Conservation (phyloP, 768 basidiomycete genomes). For the Nidula microcarpa region DNA sequence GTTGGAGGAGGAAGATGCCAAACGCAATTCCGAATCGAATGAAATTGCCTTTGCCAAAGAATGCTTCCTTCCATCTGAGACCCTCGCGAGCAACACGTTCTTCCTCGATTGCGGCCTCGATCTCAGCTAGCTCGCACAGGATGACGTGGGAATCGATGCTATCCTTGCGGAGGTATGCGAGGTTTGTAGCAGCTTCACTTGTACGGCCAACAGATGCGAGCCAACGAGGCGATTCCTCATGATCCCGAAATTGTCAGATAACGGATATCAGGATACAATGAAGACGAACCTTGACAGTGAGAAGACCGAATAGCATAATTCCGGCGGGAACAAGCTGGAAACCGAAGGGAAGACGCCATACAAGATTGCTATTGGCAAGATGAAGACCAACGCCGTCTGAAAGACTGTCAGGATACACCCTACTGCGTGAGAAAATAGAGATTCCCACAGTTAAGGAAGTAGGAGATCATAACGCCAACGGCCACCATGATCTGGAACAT, state of each 20-base stretch:
- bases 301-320: slow-evolving; percentile 61
- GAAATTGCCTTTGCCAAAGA: slow-evolving; percentile 81
- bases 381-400: slow-evolving; percentile 63
- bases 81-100: slow-evolving; percentile 63
- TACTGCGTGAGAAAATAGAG: too few relatives aligned
- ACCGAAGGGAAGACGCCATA: slow-evolving; percentile 75
- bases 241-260: not conserved
- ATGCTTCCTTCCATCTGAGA: slow-evolving; percentile 65
- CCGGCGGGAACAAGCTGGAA: slow-evolving; percentile 75
- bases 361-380: slow-evolving; percentile 35
- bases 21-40: slow-evolving; percentile 85
- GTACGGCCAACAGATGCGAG: slow-evolving; percentile 62
- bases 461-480: slow-evolving; percentile 80
- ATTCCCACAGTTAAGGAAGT: slow-evolving; percentile 71
- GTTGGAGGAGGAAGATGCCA: slow-evolving; percentile 74
- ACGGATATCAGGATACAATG: not conserved
- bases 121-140: slow-evolving; percentile 72
- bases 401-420: too few relatives aligned
- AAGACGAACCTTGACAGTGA: slow-evolving; percentile 53
- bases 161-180: slow-evolving; percentile 62
- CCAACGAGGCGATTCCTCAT: slow-evolving; percentile 76
- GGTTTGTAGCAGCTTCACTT: slow-evolving; percentile 51
- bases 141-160: slow-evolving; percentile 36
- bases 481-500: slow-evolving; percentile 87
- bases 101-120: slow-evolving; percentile 74